These are phyloP conservation scores for Passalora sequoiae DNA, from an alignment of 2,329 filamentous ascomycete species.

Conservation along the genomic window DNA sequence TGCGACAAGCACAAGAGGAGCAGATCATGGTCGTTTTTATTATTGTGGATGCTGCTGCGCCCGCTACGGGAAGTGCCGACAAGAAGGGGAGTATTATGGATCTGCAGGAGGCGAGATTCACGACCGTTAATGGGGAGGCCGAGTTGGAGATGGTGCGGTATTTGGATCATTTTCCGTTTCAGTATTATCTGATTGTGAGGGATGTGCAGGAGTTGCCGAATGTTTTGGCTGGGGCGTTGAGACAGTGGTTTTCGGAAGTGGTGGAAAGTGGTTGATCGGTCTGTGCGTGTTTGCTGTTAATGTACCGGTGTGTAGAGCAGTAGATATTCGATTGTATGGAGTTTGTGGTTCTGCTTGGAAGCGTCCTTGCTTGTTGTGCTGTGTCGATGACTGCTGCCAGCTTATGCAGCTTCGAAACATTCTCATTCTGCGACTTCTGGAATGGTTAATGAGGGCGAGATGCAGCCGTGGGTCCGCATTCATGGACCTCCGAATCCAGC, in stretches of 20 bases:
- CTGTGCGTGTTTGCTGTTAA: too few relatives aligned
- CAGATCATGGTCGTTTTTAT: slow-evolving; percentile 98
- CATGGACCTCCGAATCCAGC: too few relatives aligned
- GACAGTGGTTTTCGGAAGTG: slow-evolving; percentile 88
- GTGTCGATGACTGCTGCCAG: too few relatives aligned
- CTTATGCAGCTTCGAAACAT: too few relatives aligned
- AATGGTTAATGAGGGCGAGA: too few relatives aligned
- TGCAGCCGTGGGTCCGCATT: too few relatives aligned
- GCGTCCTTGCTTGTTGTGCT: too few relatives aligned
- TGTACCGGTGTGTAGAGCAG: too few relatives aligned
- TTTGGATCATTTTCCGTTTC: slow-evolving; percentile 92
- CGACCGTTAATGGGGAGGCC: slow-evolving; percentile 58
- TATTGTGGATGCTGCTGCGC: slow-evolving; percentile 66
- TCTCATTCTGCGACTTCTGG: too few relatives aligned
- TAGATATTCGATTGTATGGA: too few relatives aligned
- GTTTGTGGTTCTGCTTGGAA: too few relatives aligned
- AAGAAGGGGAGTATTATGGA: slow-evolving; percentile 68
- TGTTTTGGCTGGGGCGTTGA: slow-evolving; percentile 78
- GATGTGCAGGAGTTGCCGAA: slow-evolving; percentile 85
- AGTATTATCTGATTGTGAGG: slow-evolving; percentile 92
- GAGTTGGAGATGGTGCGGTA: slow-evolving; percentile 81
- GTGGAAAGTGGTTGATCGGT: slow-evolving; percentile 39
- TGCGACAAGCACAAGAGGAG: slow-evolving; percentile 85
- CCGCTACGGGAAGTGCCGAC: slow-evolving; percentile 13
- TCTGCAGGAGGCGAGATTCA: slow-evolving; percentile 79